Evolutionary conservation across 2,329 filamentous ascomycete species (phyloP).

Genomic region (Knufia fluminis): DNA sequence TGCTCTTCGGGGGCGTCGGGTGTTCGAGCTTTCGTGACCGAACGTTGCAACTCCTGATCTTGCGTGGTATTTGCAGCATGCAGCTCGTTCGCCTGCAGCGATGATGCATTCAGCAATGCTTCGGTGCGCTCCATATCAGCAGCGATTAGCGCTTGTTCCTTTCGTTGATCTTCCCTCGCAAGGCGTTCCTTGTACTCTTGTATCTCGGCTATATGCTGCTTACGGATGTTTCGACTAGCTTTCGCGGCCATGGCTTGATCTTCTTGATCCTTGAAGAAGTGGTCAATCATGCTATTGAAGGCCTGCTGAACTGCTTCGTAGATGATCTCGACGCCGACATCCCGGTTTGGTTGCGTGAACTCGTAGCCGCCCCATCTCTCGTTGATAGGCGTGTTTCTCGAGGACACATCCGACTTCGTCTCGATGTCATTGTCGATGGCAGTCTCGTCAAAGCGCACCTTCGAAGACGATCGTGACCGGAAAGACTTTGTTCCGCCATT

Average conservation of each 20-base stretch:
- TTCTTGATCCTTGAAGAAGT: conserved; percentile 73
- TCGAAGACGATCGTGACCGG: conserved; percentile 65
- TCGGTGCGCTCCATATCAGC: conserved; percentile 15
- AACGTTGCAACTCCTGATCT: not conserved
- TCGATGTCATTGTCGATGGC: conserved; percentile 57
- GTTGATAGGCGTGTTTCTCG: conserved; percentile 53
- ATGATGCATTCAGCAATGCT: conserved; percentile 26
- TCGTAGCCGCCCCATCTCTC: conserved; percentile 71
- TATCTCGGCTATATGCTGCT: conserved; percentile 41
- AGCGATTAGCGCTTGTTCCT: conserved; percentile 25
- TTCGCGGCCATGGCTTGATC: conserved; percentile 61
- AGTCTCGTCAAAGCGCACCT: conserved; percentile 67
- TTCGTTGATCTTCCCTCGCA: conserved; percentile 24
- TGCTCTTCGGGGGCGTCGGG: not conserved
- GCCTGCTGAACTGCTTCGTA: conserved; percentile 88
- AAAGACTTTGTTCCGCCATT: conserved; percentile 33
- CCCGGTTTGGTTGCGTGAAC: conserved; percentile 68
- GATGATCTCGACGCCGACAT: conserved; percentile 77
- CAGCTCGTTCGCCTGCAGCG: conserved; percentile 18
- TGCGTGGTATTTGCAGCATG: conserved; percentile 10
- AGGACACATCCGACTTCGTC: conserved; percentile 63
- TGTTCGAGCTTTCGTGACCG: not conserved
- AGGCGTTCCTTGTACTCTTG: conserved; percentile 26
- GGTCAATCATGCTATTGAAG: conserved; percentile 84
- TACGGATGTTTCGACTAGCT: conserved; percentile 52